phyloP scores from a whole-genome alignment of 306 rosid genomes.

The Urtica urens region DNA sequence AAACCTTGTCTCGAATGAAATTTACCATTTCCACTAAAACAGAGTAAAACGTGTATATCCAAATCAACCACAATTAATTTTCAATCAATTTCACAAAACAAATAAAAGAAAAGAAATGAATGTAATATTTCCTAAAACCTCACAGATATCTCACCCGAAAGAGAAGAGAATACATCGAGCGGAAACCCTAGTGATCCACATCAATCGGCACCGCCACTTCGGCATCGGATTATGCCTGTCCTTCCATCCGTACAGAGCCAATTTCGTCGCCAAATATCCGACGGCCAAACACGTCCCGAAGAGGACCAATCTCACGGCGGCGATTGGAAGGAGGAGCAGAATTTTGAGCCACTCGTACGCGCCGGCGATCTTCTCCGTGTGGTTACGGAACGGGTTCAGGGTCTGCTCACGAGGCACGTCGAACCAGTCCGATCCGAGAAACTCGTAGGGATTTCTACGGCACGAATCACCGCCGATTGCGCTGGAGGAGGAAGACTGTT shows the following conservation, averaged over 20 bases:
- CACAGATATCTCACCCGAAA: slow-evolving; percentile 80
- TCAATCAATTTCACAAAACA: not conserved
- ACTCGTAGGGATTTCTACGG: slow-evolving; percentile 36
- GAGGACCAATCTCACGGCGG: slow-evolving; percentile 37
- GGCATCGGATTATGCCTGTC: slow-evolving; percentile 77
- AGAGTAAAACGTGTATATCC: no score
- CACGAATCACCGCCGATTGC: not conserved
- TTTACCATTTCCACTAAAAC: no score
- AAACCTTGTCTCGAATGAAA: no score
- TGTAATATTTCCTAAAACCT: no score
- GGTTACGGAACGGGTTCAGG: slow-evolving; percentile 65
- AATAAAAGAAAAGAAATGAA: not conserved
- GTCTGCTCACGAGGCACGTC: slow-evolving; percentile 37
- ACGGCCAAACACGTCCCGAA: slow-evolving; percentile 48
- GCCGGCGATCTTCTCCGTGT: slow-evolving; percentile 37
- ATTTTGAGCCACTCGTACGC: slow-evolving; percentile 62
- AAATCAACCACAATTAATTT: no score
- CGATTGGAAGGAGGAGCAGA: slow-evolving; percentile 45
- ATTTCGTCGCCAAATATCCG: slow-evolving; percentile 59
- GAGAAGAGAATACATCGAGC: slow-evolving; percentile 73
- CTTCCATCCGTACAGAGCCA: slow-evolving; percentile 76
- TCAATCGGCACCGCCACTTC: slow-evolving; percentile 57
- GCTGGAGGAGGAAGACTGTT: not conserved
- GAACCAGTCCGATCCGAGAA: slow-evolving; percentile 44
- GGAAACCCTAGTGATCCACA: slow-evolving; percentile 76